phyloP scores from a whole-genome alignment of 805 yeast genomes.

The Pachysolen tannophilus region DNA sequence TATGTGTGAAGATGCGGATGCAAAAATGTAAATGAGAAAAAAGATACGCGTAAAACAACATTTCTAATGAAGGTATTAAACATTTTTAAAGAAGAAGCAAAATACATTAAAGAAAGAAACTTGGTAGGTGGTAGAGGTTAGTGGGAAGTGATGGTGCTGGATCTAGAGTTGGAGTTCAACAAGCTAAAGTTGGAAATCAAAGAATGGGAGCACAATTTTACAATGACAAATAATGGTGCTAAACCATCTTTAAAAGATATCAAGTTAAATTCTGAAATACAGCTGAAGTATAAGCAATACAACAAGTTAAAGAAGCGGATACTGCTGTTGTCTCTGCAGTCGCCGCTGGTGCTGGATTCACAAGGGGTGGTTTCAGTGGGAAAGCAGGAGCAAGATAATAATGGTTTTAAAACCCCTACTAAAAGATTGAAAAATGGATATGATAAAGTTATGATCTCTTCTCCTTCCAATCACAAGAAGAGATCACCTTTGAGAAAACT shows the following conservation, averaged over 20 bases:
- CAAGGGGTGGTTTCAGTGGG: too few species aligned
- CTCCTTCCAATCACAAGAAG: too few species aligned
- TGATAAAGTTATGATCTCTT: constrained; percentile 1
- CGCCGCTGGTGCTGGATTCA: too few species aligned
- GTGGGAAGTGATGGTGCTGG: background rate
- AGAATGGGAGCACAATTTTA: constrained; percentile 46
- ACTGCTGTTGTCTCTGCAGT: too few species aligned
- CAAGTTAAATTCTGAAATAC: constrained; percentile 27
- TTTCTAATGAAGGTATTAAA: too few species aligned
- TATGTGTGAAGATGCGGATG: too few species aligned
- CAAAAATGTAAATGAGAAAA: too few species aligned
- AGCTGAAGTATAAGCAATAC: constrained; percentile 25
- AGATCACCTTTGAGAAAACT: too few species aligned
- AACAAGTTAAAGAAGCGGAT: constrained; percentile 19
- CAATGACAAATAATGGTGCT: constrained; percentile 25
- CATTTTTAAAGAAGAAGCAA: too few species aligned
- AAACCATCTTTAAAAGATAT: constrained; percentile 42
- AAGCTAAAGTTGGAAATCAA: constrained; percentile 37
- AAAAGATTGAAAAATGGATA: constrained; percentile 14
- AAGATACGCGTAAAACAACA: too few species aligned
- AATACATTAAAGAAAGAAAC: too few species aligned
- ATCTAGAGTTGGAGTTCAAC: constrained; percentile 11
- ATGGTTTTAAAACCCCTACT: constrained; percentile 7
- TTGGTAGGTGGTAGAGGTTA: too few species aligned
- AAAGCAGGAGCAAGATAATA: constrained; percentile 11